Evolutionary conservation across 2,329 filamentous ascomycete species (phyloP).

Genomic region (Pseudopyrenochaeta lycopersici): DNA sequence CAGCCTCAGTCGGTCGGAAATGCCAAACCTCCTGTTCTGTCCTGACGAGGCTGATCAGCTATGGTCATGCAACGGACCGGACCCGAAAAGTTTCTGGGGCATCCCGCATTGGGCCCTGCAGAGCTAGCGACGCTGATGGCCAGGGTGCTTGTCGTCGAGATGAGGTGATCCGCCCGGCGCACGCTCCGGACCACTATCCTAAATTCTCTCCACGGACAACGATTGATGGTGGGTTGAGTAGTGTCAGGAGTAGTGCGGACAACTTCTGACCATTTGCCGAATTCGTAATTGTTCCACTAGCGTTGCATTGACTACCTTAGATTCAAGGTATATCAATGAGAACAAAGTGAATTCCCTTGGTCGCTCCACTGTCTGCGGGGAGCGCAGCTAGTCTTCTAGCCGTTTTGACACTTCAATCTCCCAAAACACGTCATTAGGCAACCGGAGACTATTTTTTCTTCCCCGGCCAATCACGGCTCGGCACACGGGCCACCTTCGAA

Average conservation of each 20-base stretch:
- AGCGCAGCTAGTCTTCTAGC: background rate
- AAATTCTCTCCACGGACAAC: background rate
- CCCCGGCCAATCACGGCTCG: slow-evolving; percentile 1
- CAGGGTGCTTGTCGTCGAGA: background rate
- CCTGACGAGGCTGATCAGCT: slow-evolving; percentile 1
- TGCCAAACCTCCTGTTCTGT: background rate
- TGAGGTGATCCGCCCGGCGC: background rate
- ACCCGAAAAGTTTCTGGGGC: background rate
- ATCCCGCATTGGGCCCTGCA: background rate
- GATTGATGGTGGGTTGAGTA: background rate
- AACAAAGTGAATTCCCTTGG: background rate
- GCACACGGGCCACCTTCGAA: background rate
- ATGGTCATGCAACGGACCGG: background rate
- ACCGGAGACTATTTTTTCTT: background rate
- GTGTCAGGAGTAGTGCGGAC: background rate
- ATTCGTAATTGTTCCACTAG: background rate
- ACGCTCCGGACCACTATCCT: background rate
- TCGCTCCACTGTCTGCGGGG: background rate
- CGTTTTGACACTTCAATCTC: background rate
- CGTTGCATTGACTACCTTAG: background rate
- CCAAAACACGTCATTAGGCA: background rate
- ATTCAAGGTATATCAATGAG: background rate
- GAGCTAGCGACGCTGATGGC: background rate
- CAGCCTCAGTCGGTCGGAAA: background rate
- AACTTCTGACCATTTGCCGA: background rate